These are phyloP conservation scores for Bryoglossum gracile DNA, from an alignment of 495 filamentous ascomycete species.

Conservation along the genomic window DNA sequence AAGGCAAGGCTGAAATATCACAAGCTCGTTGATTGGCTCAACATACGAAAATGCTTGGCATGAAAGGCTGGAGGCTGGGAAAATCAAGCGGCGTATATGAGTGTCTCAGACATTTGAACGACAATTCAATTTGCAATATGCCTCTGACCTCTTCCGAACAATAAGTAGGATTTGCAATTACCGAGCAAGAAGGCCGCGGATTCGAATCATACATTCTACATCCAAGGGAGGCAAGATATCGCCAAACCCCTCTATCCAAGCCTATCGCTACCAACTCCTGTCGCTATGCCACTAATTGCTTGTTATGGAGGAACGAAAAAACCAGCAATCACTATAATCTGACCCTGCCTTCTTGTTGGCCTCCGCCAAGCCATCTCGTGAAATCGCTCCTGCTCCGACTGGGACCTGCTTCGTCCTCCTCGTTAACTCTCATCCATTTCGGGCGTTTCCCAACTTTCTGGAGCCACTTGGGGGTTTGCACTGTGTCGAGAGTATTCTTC, in stretches of 20 bases:
- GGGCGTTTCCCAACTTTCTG: constrained; percentile 63
- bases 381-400: constrained; percentile 21
- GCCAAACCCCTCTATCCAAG: constrained; percentile 8
- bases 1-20: too few species aligned
- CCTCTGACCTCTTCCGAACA: too few species aligned
- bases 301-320: too few species aligned
- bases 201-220: constrained; percentile 12
- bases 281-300: constrained; percentile 17
- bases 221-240: constrained; percentile 2
- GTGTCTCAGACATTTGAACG: too few species aligned
- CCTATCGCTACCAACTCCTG: constrained; percentile 19
- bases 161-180: too few species aligned
- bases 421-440: constrained; percentile 77
- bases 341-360: constrained; percentile 22
- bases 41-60: too few species aligned
- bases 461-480: constrained; percentile 76
- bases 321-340: constrained; percentile 14
- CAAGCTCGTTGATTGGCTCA: too few species aligned
- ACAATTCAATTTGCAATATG: too few species aligned
- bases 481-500: constrained; percentile 81
- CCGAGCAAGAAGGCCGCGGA: too few species aligned
- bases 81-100: too few species aligned
- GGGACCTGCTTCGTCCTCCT: constrained; percentile 29
- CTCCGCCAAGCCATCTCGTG: constrained; percentile 26
- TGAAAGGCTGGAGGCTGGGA: too few species aligned